Evolutionary conservation across 2,329 filamentous ascomycete genomes (phyloP).

Genomic region (Metarhizium sp.): DNA sequence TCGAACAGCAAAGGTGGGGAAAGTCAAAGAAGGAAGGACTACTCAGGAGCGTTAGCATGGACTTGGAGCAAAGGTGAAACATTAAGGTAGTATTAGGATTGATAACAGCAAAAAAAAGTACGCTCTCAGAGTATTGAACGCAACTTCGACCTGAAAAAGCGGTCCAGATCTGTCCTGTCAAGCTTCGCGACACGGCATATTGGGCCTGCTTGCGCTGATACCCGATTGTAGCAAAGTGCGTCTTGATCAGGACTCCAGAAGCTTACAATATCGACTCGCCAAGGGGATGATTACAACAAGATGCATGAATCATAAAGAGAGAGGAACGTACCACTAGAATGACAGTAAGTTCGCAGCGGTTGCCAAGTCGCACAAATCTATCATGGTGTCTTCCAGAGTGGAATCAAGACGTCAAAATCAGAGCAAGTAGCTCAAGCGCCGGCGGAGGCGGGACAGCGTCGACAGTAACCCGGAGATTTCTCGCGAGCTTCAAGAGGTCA

Average conservation of each 20-base stretch:
- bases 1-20: neutral
- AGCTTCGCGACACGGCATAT: neutral
- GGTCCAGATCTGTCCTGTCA: neutral
- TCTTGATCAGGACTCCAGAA: neutral
- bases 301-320: neutral
- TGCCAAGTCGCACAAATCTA: slow-evolving; percentile 26
- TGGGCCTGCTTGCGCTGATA: neutral
- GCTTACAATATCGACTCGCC: neutral
- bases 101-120: neutral
- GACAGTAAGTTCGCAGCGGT: slow-evolving; percentile 22
- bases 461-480: neutral
- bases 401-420: slow-evolving; percentile 12
- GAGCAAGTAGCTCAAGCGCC: slow-evolving; percentile 2
- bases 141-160: neutral
- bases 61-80: neutral
- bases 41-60: neutral
- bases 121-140: neutral
- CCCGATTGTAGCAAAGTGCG: too few species aligned
- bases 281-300: neutral
- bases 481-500: neutral
- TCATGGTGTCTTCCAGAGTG: slow-evolving; percentile 28
- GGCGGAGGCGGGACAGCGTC: neutral
- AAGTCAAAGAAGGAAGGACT: neutral
- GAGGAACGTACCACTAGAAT: slow-evolving; percentile 30
- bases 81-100: too few species aligned